Evolutionary conservation across 1,284 basidiomycete species (phyloP), one percentile per base, ranked within the genome.

Genomic region (Inonotus obliquus): DNA sequence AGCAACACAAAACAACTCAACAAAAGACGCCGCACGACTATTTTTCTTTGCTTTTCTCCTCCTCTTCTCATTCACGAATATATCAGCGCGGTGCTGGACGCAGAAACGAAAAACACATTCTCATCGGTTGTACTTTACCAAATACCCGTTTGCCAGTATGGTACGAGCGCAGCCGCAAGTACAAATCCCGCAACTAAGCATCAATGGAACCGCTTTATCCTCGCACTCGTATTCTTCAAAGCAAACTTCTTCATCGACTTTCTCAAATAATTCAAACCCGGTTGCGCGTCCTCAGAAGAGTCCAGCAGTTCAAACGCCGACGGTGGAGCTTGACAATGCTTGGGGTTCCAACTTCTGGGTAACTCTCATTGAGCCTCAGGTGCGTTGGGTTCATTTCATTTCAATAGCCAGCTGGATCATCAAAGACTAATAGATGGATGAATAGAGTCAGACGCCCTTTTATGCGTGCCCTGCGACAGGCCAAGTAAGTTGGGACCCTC

Each of bases 381-480:
- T 88, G 70, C 63, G 78, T 76, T 38, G 9, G 53, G 63, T 62
- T 60, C 35, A 54, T 62, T 51, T 55, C 17, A 29, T 51, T 19
- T 39, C 37, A 17, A 19, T 47, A 45, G 38, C 23, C 1, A 25
- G 48, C 25, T 49, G 48, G 44, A 37, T 53, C 32, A 27, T 59
- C 19, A 14, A 2, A 32, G 14, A 25, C 32, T 38, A 21, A 59
- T 59, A 39, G 41, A 44, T 9, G 11, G 35, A 17, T 45, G 32
- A 29, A 32, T 56, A 94, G 90, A 91, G 87, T 11, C 84, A 86
- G 69, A 83, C 86, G 5, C 84, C 88, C 23, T 97, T 97, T 77
- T 98, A 89, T 73, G 94, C 94, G 19, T 96, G 94, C 74, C 95
- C 95, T 44, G 85, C 92, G 0, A 91, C 92, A 19, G 94, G 94